A percentile compares a stretch with the other conserved stretches of the same genome.
Conservation (phyloP, 768 basidiomycete genomes). For the Polyporus arcularius region DNA sequence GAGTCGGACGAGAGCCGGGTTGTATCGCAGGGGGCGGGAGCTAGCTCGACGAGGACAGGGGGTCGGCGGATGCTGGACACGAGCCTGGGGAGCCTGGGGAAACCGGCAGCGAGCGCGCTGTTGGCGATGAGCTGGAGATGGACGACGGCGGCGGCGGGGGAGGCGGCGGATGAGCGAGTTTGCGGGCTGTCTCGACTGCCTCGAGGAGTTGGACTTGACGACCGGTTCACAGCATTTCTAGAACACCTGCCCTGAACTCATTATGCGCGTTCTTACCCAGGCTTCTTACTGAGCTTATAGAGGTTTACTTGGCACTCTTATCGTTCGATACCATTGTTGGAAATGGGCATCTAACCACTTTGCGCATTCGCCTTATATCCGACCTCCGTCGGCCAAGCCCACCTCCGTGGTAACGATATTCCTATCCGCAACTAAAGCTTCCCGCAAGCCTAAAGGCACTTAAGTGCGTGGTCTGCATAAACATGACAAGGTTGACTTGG, state of each 20-base stretch:
- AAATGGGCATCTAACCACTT: not conserved
- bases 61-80: not conserved
- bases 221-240: constrained; percentile 28
- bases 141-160: constrained; percentile 21
- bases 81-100: not conserved
- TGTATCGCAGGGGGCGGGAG: constrained; percentile 15
- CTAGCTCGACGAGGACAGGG: constrained; percentile 3
- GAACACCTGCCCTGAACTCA: constrained; percentile 26
- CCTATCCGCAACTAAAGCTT: too few species aligned
- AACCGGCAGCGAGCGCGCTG: constrained; percentile 12
- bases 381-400: too few species aligned
- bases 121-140: constrained; percentile 5
- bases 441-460: too few species aligned
- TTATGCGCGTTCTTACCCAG: not conserved
- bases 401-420: too few species aligned
- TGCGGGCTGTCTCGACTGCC: constrained; percentile 26
- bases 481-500: too few species aligned
- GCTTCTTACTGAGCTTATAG: not conserved
- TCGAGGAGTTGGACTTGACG: constrained; percentile 20
- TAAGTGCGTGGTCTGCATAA: too few species aligned
- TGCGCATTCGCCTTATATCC: not conserved
- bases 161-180: constrained; percentile 13
- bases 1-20: constrained; percentile 12
- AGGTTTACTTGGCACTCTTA: not conserved
- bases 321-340: not conserved